Conservation (phyloP, 2,329 filamentous ascomycete genomes). For the Fusarium floridanum region DNA sequence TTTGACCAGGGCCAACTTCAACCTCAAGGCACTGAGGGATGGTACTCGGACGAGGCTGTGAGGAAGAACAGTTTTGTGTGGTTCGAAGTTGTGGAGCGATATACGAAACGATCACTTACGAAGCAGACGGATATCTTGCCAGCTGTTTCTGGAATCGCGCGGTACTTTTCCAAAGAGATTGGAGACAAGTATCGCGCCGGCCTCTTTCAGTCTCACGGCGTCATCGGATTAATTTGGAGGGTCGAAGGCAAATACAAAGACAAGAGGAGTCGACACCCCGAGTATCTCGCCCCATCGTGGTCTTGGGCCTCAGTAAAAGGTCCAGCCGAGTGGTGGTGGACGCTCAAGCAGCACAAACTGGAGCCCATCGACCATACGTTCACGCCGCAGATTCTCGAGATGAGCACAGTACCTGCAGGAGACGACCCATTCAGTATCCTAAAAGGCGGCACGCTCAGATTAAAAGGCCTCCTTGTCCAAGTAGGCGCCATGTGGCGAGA, state of each 20-base stretch:
- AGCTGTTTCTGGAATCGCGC: slow-evolving; percentile 5
- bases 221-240: slow-evolving; percentile 2
- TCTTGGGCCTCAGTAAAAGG: slow-evolving; percentile 13
- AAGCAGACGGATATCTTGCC: slow-evolving; percentile 8
- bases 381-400: neutral
- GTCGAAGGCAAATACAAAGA: neutral
- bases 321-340: neutral
- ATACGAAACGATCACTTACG: slow-evolving; percentile 5
- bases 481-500: neutral
- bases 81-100: slow-evolving; percentile 6
- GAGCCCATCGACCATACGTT: neutral
- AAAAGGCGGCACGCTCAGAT: neutral
- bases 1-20: neutral
- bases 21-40: neutral
- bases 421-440: neutral
- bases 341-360: neutral
- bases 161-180: neutral
- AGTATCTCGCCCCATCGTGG: slow-evolving; percentile 7
- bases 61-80: slow-evolving; percentile 2
- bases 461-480: neutral
- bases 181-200: slow-evolving; percentile 8
- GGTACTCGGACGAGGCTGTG: neutral
- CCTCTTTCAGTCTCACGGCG: neutral
- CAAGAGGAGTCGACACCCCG: neutral
- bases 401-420: neutral